phyloP scores from a whole-genome alignment of 805 yeast genomes.

The Zygoascus ofunaensis region DNA sequence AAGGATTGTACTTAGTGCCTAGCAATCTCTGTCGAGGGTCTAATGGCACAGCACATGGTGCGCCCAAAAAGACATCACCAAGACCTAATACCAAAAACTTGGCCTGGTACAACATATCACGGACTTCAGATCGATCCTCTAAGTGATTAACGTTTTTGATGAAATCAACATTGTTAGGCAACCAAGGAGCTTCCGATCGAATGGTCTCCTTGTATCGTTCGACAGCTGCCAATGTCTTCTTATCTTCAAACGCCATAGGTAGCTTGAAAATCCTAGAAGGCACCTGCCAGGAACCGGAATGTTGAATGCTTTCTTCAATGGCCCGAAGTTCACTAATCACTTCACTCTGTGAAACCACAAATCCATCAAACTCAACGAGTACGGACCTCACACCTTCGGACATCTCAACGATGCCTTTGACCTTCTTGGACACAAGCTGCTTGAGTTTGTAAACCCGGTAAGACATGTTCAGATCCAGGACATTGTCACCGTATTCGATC shows the following conservation, averaged over 20 bases:
- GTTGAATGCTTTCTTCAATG: constrained; percentile 65
- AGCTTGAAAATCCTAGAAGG: constrained; percentile 72
- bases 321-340: constrained; percentile 58
- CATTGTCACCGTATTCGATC: constrained; percentile 87
- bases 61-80: constrained; percentile 96
- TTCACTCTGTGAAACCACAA: constrained; percentile 48
- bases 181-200: constrained; percentile 90
- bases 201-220: constrained; percentile 88
- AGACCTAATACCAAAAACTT: constrained; percentile 86
- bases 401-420: constrained; percentile 84
- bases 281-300: constrained; percentile 76
- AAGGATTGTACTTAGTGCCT: constrained; percentile 93
- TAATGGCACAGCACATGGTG: constrained; percentile 97
- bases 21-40: constrained; percentile 91
- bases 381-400: constrained; percentile 96
- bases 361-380: constrained; percentile 71
- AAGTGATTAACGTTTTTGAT: constrained; percentile 82
- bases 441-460: constrained; percentile 81
- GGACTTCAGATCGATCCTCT: constrained; percentile 55
- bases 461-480: constrained; percentile 73
- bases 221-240: constrained; percentile 81
- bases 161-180: constrained; percentile 95
- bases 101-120: constrained; percentile 80
- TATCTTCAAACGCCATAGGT: constrained; percentile 96
- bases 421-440: constrained; percentile 57